Evolutionary conservation across 2,329 filamentous ascomycete species (phyloP).

Genomic region (Zelopaecilomyces penicillatus): DNA sequence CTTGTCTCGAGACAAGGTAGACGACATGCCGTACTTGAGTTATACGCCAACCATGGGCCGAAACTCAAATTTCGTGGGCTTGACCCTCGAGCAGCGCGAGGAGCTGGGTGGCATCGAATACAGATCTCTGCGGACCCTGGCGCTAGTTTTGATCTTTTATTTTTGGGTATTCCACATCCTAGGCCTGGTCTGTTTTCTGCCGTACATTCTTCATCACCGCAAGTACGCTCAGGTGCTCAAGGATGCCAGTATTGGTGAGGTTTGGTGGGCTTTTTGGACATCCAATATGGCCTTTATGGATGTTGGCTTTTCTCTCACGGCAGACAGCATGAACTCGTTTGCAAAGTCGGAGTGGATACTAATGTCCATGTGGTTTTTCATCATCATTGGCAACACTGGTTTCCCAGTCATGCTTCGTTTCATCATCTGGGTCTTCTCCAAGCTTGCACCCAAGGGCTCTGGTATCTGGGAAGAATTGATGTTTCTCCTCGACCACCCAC

Average conservation of each 20-base stretch:
- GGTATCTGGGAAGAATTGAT: conserved; percentile 81
- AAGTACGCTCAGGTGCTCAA: conserved; percentile 60
- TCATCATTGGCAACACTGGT: conserved; percentile 90
- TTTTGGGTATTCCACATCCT: conserved; percentile 77
- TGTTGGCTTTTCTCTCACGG: conserved; percentile 84
- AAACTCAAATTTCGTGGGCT: conserved; percentile 84
- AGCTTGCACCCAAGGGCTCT: conserved; percentile 54
- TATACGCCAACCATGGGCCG: conserved; percentile 88
- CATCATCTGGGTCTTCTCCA: conserved; percentile 75
- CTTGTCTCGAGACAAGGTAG: conserved; percentile 44
- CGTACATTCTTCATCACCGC: conserved; percentile 65
- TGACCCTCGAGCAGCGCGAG: conserved; percentile 85
- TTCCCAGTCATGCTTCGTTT: conserved; percentile 93
- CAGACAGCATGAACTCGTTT: conserved; percentile 91
- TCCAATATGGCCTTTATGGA: conserved; percentile 87
- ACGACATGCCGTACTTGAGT: conserved; percentile 78
- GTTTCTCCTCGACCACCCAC: conserved; percentile 88
- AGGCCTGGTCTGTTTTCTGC: conserved; percentile 62
- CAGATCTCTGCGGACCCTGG: conserved; percentile 78
- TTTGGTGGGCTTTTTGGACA: conserved; percentile 93
- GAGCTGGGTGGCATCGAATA: conserved; percentile 97
- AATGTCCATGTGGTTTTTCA: conserved; percentile 72
- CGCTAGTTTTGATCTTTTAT: conserved; percentile 68
- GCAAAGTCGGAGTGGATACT: conserved; percentile 67
- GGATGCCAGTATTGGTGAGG: conserved; percentile 50